These are phyloP conservation scores for Cystobasidiopsis lactophilus DNA, from an alignment of 768 basidiomycete genomes.

Conservation along the genomic window DNA sequence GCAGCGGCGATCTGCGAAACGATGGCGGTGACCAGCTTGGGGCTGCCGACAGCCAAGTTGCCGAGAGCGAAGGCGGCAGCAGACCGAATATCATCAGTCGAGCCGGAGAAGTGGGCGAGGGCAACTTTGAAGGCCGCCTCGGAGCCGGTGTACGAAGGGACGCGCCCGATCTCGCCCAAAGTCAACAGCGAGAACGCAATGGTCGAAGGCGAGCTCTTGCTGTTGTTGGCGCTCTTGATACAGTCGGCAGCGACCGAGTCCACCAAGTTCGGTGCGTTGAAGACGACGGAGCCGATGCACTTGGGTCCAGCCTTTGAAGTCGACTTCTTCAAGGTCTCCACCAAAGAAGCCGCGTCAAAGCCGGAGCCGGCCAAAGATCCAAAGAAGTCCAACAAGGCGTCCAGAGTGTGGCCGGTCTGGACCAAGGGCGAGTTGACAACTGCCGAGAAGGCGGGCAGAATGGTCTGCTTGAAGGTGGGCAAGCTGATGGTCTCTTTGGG, in stretches of 20 bases:
- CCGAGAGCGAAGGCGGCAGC: slow-evolving; percentile 91
- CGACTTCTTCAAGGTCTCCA: slow-evolving; percentile 6
- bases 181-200: slow-evolving; percentile 67
- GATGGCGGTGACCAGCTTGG: slow-evolving; percentile 67
- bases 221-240: neutral
- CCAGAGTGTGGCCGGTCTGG: slow-evolving; percentile 45
- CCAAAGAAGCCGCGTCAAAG: slow-evolving; percentile 26
- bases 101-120: slow-evolving; percentile 49
- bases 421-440: slow-evolving; percentile 54
- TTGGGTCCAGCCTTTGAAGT: slow-evolving; percentile 29
- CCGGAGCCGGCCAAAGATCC: slow-evolving; percentile 61
- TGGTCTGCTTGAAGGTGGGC: slow-evolving; percentile 16
- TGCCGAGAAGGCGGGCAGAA: slow-evolving; percentile 22
- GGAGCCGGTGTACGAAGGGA: slow-evolving; percentile 66
- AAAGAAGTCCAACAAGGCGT: slow-evolving; percentile 64
- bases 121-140: slow-evolving; percentile 52
- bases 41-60: slow-evolving; percentile 85
- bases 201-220: slow-evolving; percentile 37
- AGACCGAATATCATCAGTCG: slow-evolving; percentile 65
- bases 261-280: neutral
- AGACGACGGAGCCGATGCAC: slow-evolving; percentile 49
- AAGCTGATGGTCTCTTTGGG: slow-evolving; percentile 12
- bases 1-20: slow-evolving; percentile 36
- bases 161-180: slow-evolving; percentile 79
- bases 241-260: neutral